Evolutionary conservation across 2,329 filamentous ascomycete genomes (phyloP), one percentile per base, ranked within the genome.

Genomic region (Cercospora janseana): DNA sequence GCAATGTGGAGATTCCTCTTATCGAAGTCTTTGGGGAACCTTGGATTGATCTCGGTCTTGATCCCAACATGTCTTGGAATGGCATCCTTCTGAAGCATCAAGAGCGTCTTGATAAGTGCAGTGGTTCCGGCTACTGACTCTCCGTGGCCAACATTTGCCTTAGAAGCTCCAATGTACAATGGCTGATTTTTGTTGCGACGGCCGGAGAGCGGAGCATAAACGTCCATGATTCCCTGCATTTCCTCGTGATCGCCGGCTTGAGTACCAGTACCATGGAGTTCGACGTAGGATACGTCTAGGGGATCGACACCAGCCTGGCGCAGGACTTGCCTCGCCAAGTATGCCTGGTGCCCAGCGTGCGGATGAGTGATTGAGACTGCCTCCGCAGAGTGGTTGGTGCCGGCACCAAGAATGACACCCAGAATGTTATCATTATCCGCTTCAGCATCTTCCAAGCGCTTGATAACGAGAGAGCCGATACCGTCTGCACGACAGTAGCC

Each of bases 21-120:
- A 0, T 71, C 69, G 0, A 86, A 67, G 54, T 85, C 79, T 18
- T 70, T 70, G 0, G 81, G 80, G 59, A 83, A 81, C 1, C 71
- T 76, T 59, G 75, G 75, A 66, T 85, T 85, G 57, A 86, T 80
- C 56, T 75, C 72, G 2, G 69, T 74, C 68, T 86, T 86, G 70
- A 88, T 86, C 9, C 84, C 83, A 16, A 80, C 74, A 53, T 88
- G 84, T 0, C 81, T 82, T 0, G 83, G 82, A 28, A 87, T 86
- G 3, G 69, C 65, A 45, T 77, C 78, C 59, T 85, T 78, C 65
- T 82, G 75, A 48, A 85, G 66, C 82, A 85, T 85, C 63, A 85
- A 62, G 3, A 87, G 66, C 0, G 83, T 78, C 66, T 87, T 87
- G 62, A 81, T 72, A 3, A 87, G 69, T n/a, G 75, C 77, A n/a